Conservation (phyloP, 768 basidiomycete species). For the Termitomyces sp. region DNA sequence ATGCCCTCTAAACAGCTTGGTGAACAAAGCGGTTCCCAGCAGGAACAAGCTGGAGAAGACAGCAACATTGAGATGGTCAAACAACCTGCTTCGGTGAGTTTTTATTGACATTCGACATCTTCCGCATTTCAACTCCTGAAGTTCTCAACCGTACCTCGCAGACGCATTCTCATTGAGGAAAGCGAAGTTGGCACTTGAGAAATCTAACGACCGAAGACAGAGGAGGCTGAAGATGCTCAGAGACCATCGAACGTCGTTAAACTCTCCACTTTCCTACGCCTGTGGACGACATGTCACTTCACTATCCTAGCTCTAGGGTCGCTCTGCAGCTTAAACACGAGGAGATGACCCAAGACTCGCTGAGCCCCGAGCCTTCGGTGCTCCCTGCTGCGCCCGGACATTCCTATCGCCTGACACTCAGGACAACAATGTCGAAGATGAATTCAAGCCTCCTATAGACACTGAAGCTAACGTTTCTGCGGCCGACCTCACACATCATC, state of each 20-base stretch:
- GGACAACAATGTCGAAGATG: neutral
- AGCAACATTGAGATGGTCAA: neutral
- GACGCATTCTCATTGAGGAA: too few species aligned
- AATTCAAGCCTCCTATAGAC: too few species aligned
- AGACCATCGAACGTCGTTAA: too few species aligned
- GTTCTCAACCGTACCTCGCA: neutral
- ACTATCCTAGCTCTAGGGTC: neutral
- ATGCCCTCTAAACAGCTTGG: neutral
- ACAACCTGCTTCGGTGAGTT: neutral
- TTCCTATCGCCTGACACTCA: too few species aligned
- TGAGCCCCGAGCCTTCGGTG: too few species aligned
- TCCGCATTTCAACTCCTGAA: neutral
- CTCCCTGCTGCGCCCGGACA: neutral
- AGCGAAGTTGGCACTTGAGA: too few species aligned
- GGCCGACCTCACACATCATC: too few species aligned
- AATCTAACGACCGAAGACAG: too few species aligned
- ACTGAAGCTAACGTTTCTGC: too few species aligned
- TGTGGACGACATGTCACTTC: neutral
- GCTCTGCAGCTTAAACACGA: too few species aligned
- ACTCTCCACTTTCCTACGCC: too few species aligned
- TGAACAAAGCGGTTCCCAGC: neutral
- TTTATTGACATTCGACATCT: neutral
- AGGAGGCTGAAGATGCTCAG: too few species aligned
- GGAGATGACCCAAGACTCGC: neutral
- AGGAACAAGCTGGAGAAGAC: neutral